Percentiles rank a stretch among this genome's conserved stretches.
phyloP scores from a whole-genome alignment of 1,284 basidiomycete species.

The Rhodotorula sp. region DNA sequence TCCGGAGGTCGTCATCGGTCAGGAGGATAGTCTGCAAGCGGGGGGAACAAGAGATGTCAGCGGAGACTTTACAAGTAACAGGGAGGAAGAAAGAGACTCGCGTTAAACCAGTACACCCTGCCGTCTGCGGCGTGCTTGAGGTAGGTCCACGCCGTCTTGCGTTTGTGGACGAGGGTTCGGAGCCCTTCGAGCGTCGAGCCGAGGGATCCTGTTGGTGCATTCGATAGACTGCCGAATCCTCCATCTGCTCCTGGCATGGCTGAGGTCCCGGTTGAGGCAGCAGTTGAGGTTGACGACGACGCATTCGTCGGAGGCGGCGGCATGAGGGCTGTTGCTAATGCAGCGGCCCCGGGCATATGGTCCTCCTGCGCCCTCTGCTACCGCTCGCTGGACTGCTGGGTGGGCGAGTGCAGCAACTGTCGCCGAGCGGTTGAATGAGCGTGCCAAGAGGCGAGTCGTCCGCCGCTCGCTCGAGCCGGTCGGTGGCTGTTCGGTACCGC shows the following conservation, averaged over 20 bases:
- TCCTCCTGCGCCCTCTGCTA: too few relatives aligned
- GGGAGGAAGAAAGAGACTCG: background rate
- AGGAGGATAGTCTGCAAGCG: conserved; percentile 63
- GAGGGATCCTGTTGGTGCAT: conserved; percentile 20
- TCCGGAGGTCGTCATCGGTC: conserved; percentile 67
- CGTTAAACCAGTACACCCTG: conserved; percentile 73
- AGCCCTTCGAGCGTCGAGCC: conserved; percentile 48
- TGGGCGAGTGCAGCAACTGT: too few relatives aligned
- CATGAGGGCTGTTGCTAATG: too few relatives aligned
- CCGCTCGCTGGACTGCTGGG: too few relatives aligned
- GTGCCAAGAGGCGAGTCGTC: too few relatives aligned
- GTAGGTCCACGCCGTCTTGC: conserved; percentile 77
- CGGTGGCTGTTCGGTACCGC: too few relatives aligned
- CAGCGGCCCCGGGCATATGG: too few relatives aligned
- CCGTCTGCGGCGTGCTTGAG: conserved; percentile 78
- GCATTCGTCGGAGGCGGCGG: background rate
- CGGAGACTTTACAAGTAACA: background rate
- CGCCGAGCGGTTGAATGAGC: too few relatives aligned
- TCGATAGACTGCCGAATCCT: conserved; percentile 19
- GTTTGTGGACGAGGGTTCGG: conserved; percentile 68
- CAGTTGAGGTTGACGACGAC: background rate
- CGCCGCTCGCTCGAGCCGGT: too few relatives aligned
- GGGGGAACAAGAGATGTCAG: too few relatives aligned
- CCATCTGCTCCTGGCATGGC: too few relatives aligned
- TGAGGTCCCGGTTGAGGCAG: background rate